A percentile compares a stretch with the other conserved stretches of the same genome.
phyloP scores from a whole-genome alignment of 441 rosid species.

The Adansonia madagascariensis region DNA sequence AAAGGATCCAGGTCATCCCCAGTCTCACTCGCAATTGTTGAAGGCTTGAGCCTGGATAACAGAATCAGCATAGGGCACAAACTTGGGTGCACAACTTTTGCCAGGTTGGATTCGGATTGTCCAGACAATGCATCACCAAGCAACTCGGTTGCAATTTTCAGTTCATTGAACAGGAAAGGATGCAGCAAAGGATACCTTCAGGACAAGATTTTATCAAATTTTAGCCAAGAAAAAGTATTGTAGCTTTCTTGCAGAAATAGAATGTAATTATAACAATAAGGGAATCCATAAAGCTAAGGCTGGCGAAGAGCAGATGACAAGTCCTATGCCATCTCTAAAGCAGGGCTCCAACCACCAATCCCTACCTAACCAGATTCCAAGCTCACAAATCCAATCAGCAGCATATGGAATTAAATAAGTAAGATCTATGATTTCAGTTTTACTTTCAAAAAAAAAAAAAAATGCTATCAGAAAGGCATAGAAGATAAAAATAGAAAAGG shows the following conservation, averaged over 20 bases:
- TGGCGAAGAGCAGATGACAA: background rate
- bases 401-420: background rate
- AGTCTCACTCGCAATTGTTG: conserved; percentile 81
- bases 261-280: conserved; percentile 12
- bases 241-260: background rate
- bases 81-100: conserved; percentile 88
- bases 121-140: conserved; percentile 54
- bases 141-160: conserved; percentile 73
- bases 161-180: conserved; percentile 77
- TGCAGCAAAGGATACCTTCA: conserved; percentile 88
- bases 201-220: conserved; percentile 30
- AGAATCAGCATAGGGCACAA: conserved; percentile 93
- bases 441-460: background rate
- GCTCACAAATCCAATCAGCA: background rate
- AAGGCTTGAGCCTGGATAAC: conserved; percentile 94
- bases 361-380: background rate
- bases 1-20: conserved; percentile 95
- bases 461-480: background rate
- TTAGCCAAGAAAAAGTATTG: conserved; percentile 20
- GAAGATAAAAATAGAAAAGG: background rate
- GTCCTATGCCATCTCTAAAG: background rate
- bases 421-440: background rate
- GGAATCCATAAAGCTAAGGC: background rate
- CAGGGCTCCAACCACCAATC: background rate
- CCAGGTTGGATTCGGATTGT: conserved; percentile 63